Evolutionary conservation across 371 early-diverging fungal genomes (phyloP), one percentile per base, ranked within the genome.

Genomic region (Aphelidium insulamus): DNA sequence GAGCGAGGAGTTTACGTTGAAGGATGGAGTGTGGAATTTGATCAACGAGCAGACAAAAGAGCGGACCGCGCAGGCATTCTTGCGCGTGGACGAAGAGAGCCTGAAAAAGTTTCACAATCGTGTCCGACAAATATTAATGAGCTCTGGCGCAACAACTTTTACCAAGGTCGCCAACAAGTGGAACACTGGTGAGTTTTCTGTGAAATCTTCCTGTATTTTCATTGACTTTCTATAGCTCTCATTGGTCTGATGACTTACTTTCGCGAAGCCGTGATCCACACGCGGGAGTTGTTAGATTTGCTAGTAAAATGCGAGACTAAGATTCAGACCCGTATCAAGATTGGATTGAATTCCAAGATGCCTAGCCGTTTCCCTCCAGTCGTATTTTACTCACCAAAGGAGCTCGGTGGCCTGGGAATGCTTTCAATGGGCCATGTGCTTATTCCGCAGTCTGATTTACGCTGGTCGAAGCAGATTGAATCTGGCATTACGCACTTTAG

Each of bases 351-450:
- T 60, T 83, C 85, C 30, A 97, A 97, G 60, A 97, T 97, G 94
- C 94, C 97, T 38, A 72, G 72, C 20, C 72, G 99, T 51, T 97
- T 97, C 75, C 99, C 99, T 25, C 90, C 90, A 12, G 86, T 87
- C 3, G 77, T 95, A 1, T 86, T 91, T 54, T 83, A 57, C 48
- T 62, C 71, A 21, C 86, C 88, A 4, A 83, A 81, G 62, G 92
- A 95, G 58, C 55, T 91, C 38, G 99, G 99, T 45, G 99, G 99
- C 38, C 66, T 99, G 15, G 94, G 94, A 39, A 94, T 99, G 97
- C 61, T 97, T 27, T 88, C 85, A 16, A 92, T 92, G 92, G 92
- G 92, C 37, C 94, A 94, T 38, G 83, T 94, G 11, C 58, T 94
- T 34, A 92, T 94, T 41, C 95, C 92, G 23, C 87, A 90, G 53